These are phyloP conservation scores for Cytospora piceae DNA, from an alignment of 2,329 filamentous ascomycete species.

Conservation along the genomic window DNA sequence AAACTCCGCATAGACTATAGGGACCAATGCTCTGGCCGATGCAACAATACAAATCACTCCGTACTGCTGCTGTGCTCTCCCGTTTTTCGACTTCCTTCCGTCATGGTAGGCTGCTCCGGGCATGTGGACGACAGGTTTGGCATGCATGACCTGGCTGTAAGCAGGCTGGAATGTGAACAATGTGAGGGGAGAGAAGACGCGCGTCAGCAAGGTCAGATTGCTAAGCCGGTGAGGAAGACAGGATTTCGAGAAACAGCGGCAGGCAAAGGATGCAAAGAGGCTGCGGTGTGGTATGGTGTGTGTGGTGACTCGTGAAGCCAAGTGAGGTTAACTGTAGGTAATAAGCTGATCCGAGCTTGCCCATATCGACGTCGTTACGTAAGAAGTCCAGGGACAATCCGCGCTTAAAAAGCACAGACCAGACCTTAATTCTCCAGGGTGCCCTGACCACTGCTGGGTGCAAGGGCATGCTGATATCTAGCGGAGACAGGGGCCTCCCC, in stretches of 20 bases:
- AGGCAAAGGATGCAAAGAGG: constrained; percentile 5
- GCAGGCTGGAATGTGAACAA: constrained; percentile 5
- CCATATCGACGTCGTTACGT: neutral
- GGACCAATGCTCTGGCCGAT: neutral
- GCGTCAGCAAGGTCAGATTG: constrained; percentile 20
- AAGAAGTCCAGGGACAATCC: neutral
- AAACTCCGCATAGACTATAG: neutral
- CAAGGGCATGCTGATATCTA: neutral
- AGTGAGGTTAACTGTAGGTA: neutral
- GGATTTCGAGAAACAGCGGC: neutral
- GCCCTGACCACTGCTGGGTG: neutral
- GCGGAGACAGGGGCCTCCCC: neutral
- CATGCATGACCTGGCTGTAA: constrained; percentile 8
- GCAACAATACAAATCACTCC: neutral
- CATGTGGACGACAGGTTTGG: constrained; percentile 3
- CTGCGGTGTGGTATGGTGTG: neutral
- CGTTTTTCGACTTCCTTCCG: neutral
- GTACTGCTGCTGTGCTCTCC: neutral
- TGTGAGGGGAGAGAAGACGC: constrained; percentile 8
- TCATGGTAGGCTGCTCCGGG: neutral
- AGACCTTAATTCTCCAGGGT: constrained; percentile 1
- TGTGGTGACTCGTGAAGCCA: neutral
- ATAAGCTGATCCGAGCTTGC: neutral
- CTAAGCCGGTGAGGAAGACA: neutral
- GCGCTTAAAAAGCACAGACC: neutral